Base-by-base conservation (phyloP, 2,329 filamentous ascomycete genomes). In the Alternaria sp. region DNA sequence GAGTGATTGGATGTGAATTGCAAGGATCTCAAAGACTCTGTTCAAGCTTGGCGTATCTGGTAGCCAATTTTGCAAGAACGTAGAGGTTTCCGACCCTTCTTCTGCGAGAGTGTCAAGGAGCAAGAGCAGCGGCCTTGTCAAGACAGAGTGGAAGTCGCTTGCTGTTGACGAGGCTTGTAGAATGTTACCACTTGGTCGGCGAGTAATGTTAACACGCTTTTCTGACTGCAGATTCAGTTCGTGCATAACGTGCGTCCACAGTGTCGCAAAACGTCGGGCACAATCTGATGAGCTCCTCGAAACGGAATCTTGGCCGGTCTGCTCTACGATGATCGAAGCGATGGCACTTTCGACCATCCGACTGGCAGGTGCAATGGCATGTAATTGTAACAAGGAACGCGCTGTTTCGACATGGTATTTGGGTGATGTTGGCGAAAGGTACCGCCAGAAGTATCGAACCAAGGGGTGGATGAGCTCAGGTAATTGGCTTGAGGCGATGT, bases 391-490 rank as follows among this genome's bases (percentile, higher is more conserved):
- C 43, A 99, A 83, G 69, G 89, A 91, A 61, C 92, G 89, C 9
- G 96, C 92, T 17, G 93, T 90, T 81, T 99, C 96, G 30, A 99
- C 94, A 74, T 98, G 96, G 69, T 95, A 96, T 75, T 97, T 97
- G 0, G 94, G 93, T 66, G 90, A 90, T 12, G 89, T 85, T n/a
- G 92, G 90, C 0, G 93, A 92, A 43, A 99, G 81, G 73, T 92
- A 93, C 6, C 83, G 79, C 96, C 96, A 99, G 0, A 95, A 85
- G 59, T 90, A 87, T 2, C 84, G 84, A 15, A 96, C 89, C 21
- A 98, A 82, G 26, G 87, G 85, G 19, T 88, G 85, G 6, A 95
- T 87, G 9, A 97, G 81, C 59, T 82, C 85, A 59, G 85, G 90
- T 53, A 90, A 75, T 23, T 89, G 85, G n/a, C 80, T 72, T 15